Conservation (phyloP, 225 moss, liverwort and hornwort genomes). For the Sphagnum contortum region DNA sequence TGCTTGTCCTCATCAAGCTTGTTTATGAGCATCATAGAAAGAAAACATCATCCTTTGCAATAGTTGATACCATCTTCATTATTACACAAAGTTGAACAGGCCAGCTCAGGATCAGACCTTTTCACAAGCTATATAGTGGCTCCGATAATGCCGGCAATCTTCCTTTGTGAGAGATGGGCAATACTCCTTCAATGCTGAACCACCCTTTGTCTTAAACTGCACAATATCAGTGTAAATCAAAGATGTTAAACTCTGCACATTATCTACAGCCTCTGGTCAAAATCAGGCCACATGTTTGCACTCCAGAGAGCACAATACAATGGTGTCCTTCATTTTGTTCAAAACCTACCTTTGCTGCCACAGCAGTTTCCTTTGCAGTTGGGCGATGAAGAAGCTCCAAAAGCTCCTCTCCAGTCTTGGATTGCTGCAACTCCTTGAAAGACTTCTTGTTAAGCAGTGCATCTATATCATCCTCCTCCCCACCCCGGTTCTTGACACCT, state of each 20-base stretch:
- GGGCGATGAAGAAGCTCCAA: conserved; percentile 90
- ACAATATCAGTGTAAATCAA: background rate
- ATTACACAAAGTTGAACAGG: too few species aligned
- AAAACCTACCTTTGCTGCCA: conserved; percentile 77
- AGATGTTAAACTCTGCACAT: conserved; percentile 4
- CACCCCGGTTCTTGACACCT: conserved; percentile 50
- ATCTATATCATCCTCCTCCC: conserved; percentile 93
- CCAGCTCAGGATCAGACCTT: conserved; percentile 37
- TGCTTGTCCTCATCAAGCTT: too few species aligned
- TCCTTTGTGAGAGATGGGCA: conserved; percentile 94
- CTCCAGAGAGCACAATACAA: too few species aligned
- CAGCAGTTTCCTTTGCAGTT: conserved; percentile 98
- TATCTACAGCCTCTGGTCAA: background rate
- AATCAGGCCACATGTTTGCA: too few species aligned
- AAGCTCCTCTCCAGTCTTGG: conserved; percentile 97
- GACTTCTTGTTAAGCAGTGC: conserved; percentile 81
- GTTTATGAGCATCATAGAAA: too few species aligned
- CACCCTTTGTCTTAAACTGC: conserved; percentile 98
- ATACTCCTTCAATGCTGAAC: conserved; percentile 94
- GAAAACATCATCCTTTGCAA: too few species aligned
- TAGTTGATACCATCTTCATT: too few species aligned
- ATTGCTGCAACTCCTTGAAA: conserved; percentile 88
- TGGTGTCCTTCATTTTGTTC: too few species aligned
- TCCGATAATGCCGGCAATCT: conserved; percentile 90
- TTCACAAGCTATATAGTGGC: conserved; percentile 91